Base-by-base conservation (phyloP, 768 basidiomycete genomes). In the Coprinopsis sp. region DNA sequence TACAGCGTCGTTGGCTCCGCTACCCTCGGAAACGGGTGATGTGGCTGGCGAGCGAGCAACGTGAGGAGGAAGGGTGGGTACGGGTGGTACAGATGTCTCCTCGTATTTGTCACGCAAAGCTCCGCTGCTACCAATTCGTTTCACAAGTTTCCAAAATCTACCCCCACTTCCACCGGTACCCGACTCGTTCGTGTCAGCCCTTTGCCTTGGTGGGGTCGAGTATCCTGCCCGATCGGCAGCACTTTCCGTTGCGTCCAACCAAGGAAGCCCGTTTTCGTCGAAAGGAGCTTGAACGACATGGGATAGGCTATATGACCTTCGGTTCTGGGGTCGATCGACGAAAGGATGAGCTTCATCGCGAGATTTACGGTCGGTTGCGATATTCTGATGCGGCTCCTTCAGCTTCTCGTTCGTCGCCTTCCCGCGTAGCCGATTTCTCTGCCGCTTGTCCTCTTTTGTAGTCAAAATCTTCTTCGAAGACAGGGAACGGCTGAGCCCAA, bases 141-240 rank as follows among this genome's bases (percentile, higher is more conserved):
- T 49, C 23, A 49, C 47, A 2, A 49, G 19, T 21, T 37, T 49
- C 47, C 47, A 49, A 18, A 49, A 31, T n/a, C 36, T 49, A 13
- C 31, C 24, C 11, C 44, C 33, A 11, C 16, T 33, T 16, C 21
- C n/a, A 10, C 19, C 22, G 21, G 33, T 36, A 23, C 27, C 36
- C 31, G 33, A 49, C 31, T 31, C n/a, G n/a, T 25, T 29, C 18
- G 6, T 30, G n/a, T 18, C 24, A 3, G 21, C 13, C 36, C 18
- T n/a, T n/a, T n/a, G n/a, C n/a, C n/a, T n/a, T n/a, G n/a, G n/a
- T n/a, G n/a, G n/a, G n/a, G n/a, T n/a, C n/a, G n/a, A n/a, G n/a
- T n/a, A n/a, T n/a, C n/a, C n/a, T n/a, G n/a, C n/a, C n/a, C n/a
- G n/a, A n/a, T n/a, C n/a, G n/a, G n/a, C n/a, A n/a, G n/a, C n/a